Evolutionary conservation across 805 yeast species (phyloP), one percentile per base, ranked within the genome.

Genomic region (Metschnikowia lunata): DNA sequence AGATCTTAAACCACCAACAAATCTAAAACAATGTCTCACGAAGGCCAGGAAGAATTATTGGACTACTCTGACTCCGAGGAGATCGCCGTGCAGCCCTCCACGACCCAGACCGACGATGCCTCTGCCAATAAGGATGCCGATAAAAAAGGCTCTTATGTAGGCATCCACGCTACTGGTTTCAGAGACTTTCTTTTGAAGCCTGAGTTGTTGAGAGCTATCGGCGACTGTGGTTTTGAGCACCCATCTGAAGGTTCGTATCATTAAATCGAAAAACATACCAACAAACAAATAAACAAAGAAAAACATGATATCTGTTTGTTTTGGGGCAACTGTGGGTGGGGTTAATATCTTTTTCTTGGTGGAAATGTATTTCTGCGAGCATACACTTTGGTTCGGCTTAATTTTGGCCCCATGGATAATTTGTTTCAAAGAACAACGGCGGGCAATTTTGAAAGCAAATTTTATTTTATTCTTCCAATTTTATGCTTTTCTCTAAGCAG

Each of bases 61-160:
- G 99, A 93, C 69, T 93, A 93, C 82, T 90, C 97, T 67, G 99
- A 93, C 67, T 86, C 95, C 68, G 99, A 91, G 75, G 98, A 93
- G 69, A 84, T 87, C 67, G 83, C 88, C 59, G 88, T 85, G 57
- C 70, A 70, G 56, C 61, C 73, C 57, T 56, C 69, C 46, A 55
- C 64, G 47, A 79, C 78, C 55, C 78, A 79, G 61, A 63, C 80
- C 51, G 69, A 62, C 43, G 72, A 72, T 50, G 82, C 74, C 42
- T 62, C 68, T 48, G 64, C 64, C 46, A 86, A 79, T 58, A 74
- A 73, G 56, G 82, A 77, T 49, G 79, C 82, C 48, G 89, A 83
- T 61, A 87, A 91, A 71, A 91, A 91, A 73, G 98, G 98, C 63
- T 88, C 97, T 36, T 93, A 93, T 60, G 98, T 90, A 49, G 98